A percentile compares a stretch with the other conserved stretches of the same genome.
Conservation (phyloP, 139 green algal genomes). For the Chlamydomonas incerta region DNA sequence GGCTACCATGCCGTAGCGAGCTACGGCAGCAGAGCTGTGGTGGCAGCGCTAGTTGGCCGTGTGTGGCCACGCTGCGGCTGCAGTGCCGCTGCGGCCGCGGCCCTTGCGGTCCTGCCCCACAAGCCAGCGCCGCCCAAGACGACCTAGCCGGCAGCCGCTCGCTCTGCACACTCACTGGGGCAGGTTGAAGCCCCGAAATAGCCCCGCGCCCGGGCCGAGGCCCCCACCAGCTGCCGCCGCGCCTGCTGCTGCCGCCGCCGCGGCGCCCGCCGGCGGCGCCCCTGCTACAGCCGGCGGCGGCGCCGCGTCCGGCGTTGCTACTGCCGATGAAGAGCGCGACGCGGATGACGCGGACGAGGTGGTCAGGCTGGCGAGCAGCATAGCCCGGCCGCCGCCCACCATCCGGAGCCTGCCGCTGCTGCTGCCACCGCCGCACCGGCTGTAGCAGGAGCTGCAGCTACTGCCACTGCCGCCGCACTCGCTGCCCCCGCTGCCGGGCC, state of each 20-base stretch:
- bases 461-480: neutral
- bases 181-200: constrained; percentile 4
- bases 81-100: too few relatives aligned
- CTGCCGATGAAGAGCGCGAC: neutral
- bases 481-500: too few relatives aligned
- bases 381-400: neutral
- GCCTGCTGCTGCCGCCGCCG: neutral
- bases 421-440: neutral
- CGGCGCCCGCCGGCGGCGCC: neutral
- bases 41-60: too few relatives aligned
- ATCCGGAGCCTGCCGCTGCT: too few relatives aligned
- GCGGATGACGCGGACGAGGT: neutral
- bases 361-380: constrained; percentile 32
- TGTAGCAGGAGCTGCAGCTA: neutral
- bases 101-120: neutral
- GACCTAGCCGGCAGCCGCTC: too few relatives aligned
- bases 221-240: too few relatives aligned
- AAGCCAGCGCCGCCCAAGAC: too few relatives aligned
- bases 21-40: too few relatives aligned
- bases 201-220: neutral
- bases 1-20: too few relatives aligned
- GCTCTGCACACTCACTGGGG: constrained; percentile 32
- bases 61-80: too few relatives aligned
- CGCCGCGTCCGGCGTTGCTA: neutral
- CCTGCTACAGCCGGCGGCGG: neutral